Conservation (phyloP, 1,284 basidiomycete genomes). For the Bondarzewia mesenterica region DNA sequence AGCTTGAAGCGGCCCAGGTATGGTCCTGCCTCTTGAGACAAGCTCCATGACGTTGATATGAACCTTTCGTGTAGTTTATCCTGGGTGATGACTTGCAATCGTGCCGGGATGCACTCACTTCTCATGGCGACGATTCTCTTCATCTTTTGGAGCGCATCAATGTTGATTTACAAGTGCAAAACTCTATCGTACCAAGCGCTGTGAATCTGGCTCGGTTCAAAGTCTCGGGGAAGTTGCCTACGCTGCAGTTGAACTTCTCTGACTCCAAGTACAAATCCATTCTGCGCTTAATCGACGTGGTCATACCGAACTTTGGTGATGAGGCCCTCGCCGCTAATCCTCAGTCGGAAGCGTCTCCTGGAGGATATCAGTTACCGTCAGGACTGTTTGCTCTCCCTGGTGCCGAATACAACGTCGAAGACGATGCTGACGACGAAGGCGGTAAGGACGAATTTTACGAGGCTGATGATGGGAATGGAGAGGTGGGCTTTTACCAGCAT, state of each 20-base stretch:
- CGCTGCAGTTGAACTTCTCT: constrained; percentile 89
- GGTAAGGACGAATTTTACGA: constrained; percentile 68
- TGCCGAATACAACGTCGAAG: constrained; percentile 66
- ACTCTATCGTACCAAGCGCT: constrained; percentile 87
- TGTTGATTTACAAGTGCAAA: constrained; percentile 87
- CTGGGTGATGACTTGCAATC: constrained; percentile 82
- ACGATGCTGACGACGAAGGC: constrained; percentile 42
- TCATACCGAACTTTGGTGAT: constrained; percentile 80
- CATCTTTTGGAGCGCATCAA: constrained; percentile 94
- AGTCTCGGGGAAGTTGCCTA: constrained; percentile 85
- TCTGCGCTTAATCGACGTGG: constrained; percentile 90
- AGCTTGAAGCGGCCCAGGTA: constrained; percentile 87
- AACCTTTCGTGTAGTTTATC: constrained; percentile 61
- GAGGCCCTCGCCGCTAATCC: constrained; percentile 22
- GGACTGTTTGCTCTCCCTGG: constrained; percentile 44
- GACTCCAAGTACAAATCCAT: constrained; percentile 94
- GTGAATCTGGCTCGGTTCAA: constrained; percentile 88
- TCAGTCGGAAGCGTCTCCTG: constrained; percentile 27
- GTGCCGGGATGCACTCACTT: constrained; percentile 71
- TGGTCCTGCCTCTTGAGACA: constrained; percentile 10
- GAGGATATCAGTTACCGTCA: constrained; percentile 33
- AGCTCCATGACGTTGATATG: constrained; percentile 1
- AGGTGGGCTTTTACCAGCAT: constrained; percentile 33
- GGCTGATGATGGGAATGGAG: constrained; percentile 55
- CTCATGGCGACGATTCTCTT: constrained; percentile 51